A percentile compares a stretch with the other conserved stretches of the same genome.
Conservation (phyloP, 106 monocot species). For the Acorus gramineus region DNA sequence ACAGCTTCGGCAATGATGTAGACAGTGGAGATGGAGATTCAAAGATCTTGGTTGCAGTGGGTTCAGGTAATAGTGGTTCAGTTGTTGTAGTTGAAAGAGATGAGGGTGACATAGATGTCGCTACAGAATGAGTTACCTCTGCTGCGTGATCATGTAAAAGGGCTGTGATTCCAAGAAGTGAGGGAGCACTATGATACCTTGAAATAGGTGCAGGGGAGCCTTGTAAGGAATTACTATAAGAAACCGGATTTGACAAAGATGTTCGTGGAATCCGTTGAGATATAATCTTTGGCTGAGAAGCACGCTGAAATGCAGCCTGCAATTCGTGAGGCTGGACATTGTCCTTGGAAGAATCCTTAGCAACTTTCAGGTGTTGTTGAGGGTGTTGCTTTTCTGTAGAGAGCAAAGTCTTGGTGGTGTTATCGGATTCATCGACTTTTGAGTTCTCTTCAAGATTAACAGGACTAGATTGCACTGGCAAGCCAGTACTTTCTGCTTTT, state of each 20-base stretch:
- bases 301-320: conserved; percentile 6
- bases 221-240: conserved; percentile 20
- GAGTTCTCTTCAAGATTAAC: conserved; percentile 8
- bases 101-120: conserved; percentile 1
- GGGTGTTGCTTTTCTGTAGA: background rate
- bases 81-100: background rate
- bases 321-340: conserved; percentile 7
- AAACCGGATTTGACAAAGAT: conserved; percentile 24
- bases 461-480: conserved; percentile 11
- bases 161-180: conserved; percentile 58
- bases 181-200: conserved; percentile 51
- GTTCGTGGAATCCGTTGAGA: conserved; percentile 20
- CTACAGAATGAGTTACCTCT: conserved; percentile 15
- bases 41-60: conserved; percentile 2
- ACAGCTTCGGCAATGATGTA: background rate
- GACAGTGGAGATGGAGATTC: conserved; percentile 1
- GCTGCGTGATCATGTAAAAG: conserved; percentile 41
- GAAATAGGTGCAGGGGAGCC: conserved; percentile 27
- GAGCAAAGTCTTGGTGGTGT: conserved; percentile 4
- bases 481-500: conserved; percentile 11
- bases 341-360: conserved; percentile 19
- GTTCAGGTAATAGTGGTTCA: background rate
- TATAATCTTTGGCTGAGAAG: conserved; percentile 19
- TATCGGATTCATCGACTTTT: conserved; percentile 8
- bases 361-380: conserved; percentile 2